phyloP scores from a whole-genome alignment of 768 basidiomycete genomes.

The Panaeolus cyanescens region DNA sequence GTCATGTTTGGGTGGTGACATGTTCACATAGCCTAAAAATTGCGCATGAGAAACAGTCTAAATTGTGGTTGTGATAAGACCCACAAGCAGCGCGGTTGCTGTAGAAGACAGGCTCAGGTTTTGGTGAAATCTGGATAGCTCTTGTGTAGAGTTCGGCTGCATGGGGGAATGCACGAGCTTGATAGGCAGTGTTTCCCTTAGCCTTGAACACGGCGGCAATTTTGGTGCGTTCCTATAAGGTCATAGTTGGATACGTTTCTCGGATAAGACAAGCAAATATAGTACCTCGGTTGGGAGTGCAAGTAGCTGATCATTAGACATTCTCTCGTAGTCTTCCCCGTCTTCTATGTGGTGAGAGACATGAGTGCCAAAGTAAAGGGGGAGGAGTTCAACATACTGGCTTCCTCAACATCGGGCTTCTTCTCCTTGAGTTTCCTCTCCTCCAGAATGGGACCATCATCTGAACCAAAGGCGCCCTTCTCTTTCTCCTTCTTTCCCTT shows the following conservation, averaged over 20 bases:
- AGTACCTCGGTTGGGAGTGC: constrained; percentile 60
- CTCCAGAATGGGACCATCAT: constrained; percentile 78
- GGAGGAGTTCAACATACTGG: constrained; percentile 6
- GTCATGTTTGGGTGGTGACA: constrained; percentile 82
- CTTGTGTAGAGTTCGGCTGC: constrained; percentile 72
- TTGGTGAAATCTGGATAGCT: constrained; percentile 74
- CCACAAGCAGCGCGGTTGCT: constrained; percentile 96
- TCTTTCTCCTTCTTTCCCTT: constrained; percentile 59
- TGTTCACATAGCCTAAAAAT: constrained; percentile 82
- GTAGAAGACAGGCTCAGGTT: constrained; percentile 90
- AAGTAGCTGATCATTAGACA: constrained; percentile 57
- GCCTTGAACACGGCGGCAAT: constrained; percentile 67
- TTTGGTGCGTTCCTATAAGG: constrained; percentile 59
- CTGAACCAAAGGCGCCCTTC: constrained; percentile 38
- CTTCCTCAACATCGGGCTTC: constrained; percentile 29
- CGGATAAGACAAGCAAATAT: background rate
- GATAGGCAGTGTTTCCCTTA: constrained; percentile 73
- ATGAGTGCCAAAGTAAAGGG: background rate
- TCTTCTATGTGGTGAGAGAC: constrained; percentile 12
- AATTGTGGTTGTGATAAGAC: constrained; percentile 23
- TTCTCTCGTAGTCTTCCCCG: constrained; percentile 35
- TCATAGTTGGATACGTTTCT: background rate
- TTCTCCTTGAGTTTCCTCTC: constrained; percentile 54
- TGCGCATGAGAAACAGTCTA: background rate
- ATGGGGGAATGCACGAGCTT: constrained; percentile 54